A percentile compares a stretch with the other conserved stretches of the same genome.
These are phyloP conservation scores for Xenoacremonium recifei DNA, from an alignment of 2,329 filamentous ascomycete genomes.

Conservation along the genomic window DNA sequence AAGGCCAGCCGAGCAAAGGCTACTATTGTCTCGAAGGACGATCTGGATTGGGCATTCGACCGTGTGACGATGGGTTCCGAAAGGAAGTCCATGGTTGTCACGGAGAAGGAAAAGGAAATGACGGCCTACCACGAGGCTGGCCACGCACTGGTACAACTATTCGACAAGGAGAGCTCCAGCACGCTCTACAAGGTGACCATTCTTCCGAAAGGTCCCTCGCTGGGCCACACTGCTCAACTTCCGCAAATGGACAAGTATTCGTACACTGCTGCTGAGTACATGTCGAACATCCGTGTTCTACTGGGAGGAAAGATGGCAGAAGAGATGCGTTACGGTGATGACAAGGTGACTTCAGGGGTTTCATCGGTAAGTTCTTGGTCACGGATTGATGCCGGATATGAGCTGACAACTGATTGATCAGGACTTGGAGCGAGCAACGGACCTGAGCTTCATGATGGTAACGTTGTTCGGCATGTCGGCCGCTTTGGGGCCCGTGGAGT, in stretches of 20 bases:
- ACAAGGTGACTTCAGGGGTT: constrained; percentile 88
- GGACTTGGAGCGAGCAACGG: constrained; percentile 83
- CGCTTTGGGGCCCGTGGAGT: constrained; percentile 84
- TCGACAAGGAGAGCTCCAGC: constrained; percentile 67
- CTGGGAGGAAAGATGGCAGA: constrained; percentile 89
- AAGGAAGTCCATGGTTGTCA: constrained; percentile 83
- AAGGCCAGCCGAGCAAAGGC: constrained; percentile 88
- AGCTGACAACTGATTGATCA: constrained; percentile 35
- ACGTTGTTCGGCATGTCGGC: constrained; percentile 88
- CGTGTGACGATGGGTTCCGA: constrained; percentile 97
- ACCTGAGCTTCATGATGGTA: constrained; percentile 82
- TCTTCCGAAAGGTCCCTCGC: constrained; percentile 80
- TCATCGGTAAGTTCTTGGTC: constrained; percentile 63
- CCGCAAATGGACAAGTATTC: constrained; percentile 93
- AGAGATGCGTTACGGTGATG: constrained; percentile 87
- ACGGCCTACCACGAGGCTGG: constrained; percentile 97
- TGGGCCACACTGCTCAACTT: constrained; percentile 85
- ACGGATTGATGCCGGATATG: not conserved
- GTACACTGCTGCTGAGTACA: constrained; percentile 78
- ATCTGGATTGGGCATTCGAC: constrained; percentile 98
- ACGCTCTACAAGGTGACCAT: constrained; percentile 97
- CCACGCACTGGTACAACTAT: constrained; percentile 86
- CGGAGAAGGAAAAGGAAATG: constrained; percentile 89
- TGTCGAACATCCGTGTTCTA: constrained; percentile 74
- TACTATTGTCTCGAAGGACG: constrained; percentile 68